Evolutionary conservation across 2,329 filamentous ascomycete genomes (phyloP), one percentile per base, ranked within the genome.

Genomic region (Arthroderma uncinatum): DNA sequence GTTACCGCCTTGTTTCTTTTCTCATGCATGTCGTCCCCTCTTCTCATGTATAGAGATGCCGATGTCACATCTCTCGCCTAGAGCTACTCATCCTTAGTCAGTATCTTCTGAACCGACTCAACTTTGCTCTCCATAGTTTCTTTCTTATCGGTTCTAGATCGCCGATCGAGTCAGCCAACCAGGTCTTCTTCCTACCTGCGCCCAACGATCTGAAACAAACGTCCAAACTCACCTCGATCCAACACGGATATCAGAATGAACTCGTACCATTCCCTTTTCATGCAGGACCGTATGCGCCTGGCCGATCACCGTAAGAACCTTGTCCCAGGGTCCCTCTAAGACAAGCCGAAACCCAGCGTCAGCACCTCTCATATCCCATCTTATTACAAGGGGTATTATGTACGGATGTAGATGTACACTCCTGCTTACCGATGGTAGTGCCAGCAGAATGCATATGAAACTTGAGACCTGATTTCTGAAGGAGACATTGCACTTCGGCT

Each of bases 361-460:
- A 53, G 19, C 30, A 21, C 4, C 6, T 23, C 8, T 21, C 25
- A 7, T 39, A 25, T 16, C 23, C n/a, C n/a, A 10, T 33, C n/a
- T n/a, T 19, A 10, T 30, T 16, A n/a, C 23, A 50, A 12, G 28
- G 28, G 44, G 21, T 16, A 25, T 48, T 48, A 30, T 30, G 28
- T 30, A 12, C 33, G 16, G 19, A 12, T 23, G 12, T 37, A 37
- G 47, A 9, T n/a, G 42, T 50, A 19, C 19, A 14, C 39, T 42
- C n/a, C 39, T 28, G 76, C 84, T 58, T 76, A 93, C 89, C 90
- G 57, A 97, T 81, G 0, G 92, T 97, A 0, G 92, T 96, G 10
- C 92, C 93, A 1, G 90, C 91, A 25, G 88, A 91, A 73, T 97
- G 92, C 89, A 97, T 93, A 50, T 81, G 84, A 69, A 91, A 92